phyloP scores from a whole-genome alignment of 75 land plant species.

The Chamaecyparis obtusa region DNA sequence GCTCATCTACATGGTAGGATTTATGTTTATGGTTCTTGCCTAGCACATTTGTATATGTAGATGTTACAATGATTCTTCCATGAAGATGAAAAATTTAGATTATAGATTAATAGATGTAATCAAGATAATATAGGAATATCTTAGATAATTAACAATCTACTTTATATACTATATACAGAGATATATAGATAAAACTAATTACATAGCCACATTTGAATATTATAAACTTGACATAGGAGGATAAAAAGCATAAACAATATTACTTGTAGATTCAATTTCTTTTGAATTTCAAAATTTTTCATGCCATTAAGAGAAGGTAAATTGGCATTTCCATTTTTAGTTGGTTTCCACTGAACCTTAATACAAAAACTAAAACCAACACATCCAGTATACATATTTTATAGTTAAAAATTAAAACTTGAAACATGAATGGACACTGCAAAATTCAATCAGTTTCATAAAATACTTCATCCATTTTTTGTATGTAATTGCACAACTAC shows the following conservation, averaged over 20 bases:
- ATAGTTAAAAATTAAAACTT: background rate
- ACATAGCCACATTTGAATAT: background rate
- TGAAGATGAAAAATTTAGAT: too few relatives aligned
- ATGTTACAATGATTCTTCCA: too few relatives aligned
- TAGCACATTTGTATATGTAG: too few relatives aligned
- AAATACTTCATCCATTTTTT: too few relatives aligned
- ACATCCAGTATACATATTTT: background rate
- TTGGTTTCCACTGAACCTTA: conserved; percentile 48
- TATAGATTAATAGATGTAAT: too few relatives aligned
- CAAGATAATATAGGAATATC: background rate
- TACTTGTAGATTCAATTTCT: conserved; percentile 34
- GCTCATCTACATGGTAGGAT: too few relatives aligned
- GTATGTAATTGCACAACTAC: too few relatives aligned
- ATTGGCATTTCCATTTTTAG: conserved; percentile 54
- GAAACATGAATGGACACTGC: background rate
- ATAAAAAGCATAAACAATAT: conserved; percentile 1
- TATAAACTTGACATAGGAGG: background rate
- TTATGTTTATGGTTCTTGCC: too few relatives aligned
- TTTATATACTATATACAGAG: background rate
- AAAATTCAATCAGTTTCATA: background rate
- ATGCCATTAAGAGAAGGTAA: conserved; percentile 54
- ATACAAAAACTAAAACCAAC: conserved; percentile 2
- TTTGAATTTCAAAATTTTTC: conserved; percentile 63
- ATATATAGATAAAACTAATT: background rate
- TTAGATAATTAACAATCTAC: background rate